Evolutionary conservation across 1,139 yeast genomes (phyloP), one percentile per base, ranked within the genome.

Genomic region (Geotrichum carabidarum): DNA sequence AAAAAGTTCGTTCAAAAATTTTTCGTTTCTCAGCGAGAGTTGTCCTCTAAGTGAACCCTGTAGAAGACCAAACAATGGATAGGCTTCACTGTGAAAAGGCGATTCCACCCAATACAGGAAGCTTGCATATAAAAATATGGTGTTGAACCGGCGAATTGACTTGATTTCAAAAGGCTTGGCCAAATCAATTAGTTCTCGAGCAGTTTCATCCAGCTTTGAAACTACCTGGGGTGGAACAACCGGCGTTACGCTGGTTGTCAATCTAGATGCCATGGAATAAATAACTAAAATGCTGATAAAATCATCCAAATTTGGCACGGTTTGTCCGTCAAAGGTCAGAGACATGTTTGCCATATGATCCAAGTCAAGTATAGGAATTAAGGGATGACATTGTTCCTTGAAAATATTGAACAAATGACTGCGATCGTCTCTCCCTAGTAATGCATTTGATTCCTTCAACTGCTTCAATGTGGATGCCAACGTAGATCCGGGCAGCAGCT

Each of bases 31-130:
- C n/a, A 50, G 18, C 22, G 6, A 12, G 2, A 31, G 22, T n/a
- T 40, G 14, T 12, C 50, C 32, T 17, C 47, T 17, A 9, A 51
- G 34, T 2, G 44, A 17, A 4, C 54, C 54, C 15, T 32, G 14
- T 8, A 51, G 14, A n/a, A 51, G 22, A 15, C 54, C 50, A 4
- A 51, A 30, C 8, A 50, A 30, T 8, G 48, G 42, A 14, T 18
- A 18, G 15, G 40, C 50, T 6, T 48, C 44, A 32, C 31, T 22
- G 31, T 44, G 32, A 17, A 12, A 17, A 2, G 36, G 44, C 18
- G 51, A 31, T 31, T 38, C 44, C 11, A 30, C 34, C 41, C 47
- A 50, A 17, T 17, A 43, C 12, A 32, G 8, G 44, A 44, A 50
- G 9, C 22, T 22, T 5, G 49, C 40, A 15, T 44, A 50, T 4